Percentiles rank a stretch among this genome's conserved stretches.
These are phyloP conservation scores for Malus hybrid DNA, from an alignment of 331 rosid genomes.

Conservation along the genomic window DNA sequence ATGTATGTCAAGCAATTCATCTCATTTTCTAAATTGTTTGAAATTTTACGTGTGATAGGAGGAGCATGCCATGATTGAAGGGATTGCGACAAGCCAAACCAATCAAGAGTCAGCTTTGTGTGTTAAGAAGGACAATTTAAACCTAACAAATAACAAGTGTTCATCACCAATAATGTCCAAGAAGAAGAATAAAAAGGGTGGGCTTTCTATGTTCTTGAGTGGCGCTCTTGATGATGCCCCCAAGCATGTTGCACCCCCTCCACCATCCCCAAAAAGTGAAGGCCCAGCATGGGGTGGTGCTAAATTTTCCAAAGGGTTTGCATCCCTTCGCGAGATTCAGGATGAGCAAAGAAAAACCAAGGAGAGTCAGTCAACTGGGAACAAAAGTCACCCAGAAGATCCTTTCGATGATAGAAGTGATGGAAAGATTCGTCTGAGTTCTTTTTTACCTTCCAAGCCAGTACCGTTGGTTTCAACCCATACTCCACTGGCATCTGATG, in stretches of 20 bases:
- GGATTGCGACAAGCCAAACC: conserved; percentile 19
- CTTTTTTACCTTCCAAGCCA: conserved; percentile 75
- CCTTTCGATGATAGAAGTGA: conserved; percentile 35
- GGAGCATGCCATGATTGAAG: conserved; percentile 20
- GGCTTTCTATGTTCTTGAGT: conserved; percentile 94
- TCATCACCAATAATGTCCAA: conserved; percentile 40
- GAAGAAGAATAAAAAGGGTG: conserved; percentile 87
- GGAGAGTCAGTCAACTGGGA: conserved; percentile 20
- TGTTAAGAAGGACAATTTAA: conserved; percentile 32
- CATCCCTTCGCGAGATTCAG: conserved; percentile 87
- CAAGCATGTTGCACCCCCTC: conserved; percentile 44
- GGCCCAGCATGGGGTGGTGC: conserved; percentile 99
- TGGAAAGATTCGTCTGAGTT: conserved; percentile 53
- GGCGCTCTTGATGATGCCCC: conserved; percentile 80
- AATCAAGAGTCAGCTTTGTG: conserved; percentile 22
- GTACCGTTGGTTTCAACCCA: conserved; percentile 56
- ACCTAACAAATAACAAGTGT: conserved; percentile 26
- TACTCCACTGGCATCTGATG: conserved; percentile 48
- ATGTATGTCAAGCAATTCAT: background rate
- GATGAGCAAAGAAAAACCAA: conserved; percentile 58
- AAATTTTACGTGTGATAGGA: conserved; percentile 31
- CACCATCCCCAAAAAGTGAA: conserved; percentile 55
- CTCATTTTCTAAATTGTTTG: background rate
- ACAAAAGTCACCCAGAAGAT: conserved; percentile 46
- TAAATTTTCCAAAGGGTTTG: conserved; percentile 44